Evolutionary conservation across 2,329 filamentous ascomycete species (phyloP).

Genomic region (Purpureocillium takamizusanense): DNA sequence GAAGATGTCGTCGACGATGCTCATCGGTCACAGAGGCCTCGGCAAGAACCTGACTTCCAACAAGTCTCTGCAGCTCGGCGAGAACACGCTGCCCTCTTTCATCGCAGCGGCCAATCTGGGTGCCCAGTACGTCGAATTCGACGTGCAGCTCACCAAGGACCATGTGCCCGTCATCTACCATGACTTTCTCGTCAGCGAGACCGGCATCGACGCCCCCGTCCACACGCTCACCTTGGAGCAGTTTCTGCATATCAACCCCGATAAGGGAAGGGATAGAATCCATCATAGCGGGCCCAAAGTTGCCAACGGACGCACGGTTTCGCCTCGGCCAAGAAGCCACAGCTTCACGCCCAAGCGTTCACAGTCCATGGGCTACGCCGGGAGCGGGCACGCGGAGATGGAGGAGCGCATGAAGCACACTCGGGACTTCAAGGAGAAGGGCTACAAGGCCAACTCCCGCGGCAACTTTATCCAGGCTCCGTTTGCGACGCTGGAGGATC

Average conservation of each 20-base stretch:
- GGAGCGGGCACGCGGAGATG: conserved; percentile 29
- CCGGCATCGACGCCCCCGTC: conserved; percentile 91
- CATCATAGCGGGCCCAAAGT: not conserved
- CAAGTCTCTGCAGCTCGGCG: conserved; percentile 84
- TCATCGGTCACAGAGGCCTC: conserved; percentile 62
- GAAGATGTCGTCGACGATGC: conserved; percentile 80
- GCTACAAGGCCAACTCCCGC: conserved; percentile 90
- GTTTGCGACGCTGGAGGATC: conserved; percentile 89
- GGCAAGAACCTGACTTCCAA: conserved; percentile 84
- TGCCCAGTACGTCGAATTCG: conserved; percentile 65
- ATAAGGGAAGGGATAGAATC: conserved; percentile 23
- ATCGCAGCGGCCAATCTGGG: conserved; percentile 92
- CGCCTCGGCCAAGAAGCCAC: conserved; percentile 19
- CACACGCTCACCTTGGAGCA: conserved; percentile 92
- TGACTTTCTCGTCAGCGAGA: conserved; percentile 95
- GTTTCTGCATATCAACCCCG: conserved; percentile 77
- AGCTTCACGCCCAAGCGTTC: conserved; percentile 38
- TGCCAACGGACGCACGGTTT: conserved; percentile 2
- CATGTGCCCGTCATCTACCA: conserved; percentile 98
- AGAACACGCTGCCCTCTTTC: conserved; percentile 94
- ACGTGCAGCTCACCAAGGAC: conserved; percentile 98
- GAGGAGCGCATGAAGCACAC: conserved; percentile 96
- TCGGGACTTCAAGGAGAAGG: conserved; percentile 85
- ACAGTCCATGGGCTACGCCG: conserved; percentile 44
- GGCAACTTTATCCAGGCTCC: conserved; percentile 93